Evolutionary conservation across 164 flowering plant genomes (phyloP).

Genomic region (Berberis thunbergii): DNA sequence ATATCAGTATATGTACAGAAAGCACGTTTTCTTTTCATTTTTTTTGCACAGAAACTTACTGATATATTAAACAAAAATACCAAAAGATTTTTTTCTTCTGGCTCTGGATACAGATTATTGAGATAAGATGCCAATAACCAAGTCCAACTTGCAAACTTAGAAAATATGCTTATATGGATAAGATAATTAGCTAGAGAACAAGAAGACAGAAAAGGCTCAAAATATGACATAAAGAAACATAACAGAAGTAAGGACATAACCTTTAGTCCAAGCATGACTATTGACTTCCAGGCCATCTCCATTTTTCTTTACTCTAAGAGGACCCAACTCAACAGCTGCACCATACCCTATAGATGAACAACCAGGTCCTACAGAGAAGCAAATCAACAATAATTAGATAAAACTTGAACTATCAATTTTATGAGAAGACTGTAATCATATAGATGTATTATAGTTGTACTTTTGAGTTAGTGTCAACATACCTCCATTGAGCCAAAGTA

Average conservation of each 20-base stretch:
- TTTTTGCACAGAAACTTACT: no score
- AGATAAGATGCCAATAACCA: no score
- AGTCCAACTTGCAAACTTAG: no score
- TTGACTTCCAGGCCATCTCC: conserved; percentile 45
- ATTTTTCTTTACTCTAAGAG: conserved; percentile 35
- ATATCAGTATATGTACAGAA: no score
- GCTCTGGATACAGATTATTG: no score
- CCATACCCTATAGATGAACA: conserved; percentile 80
- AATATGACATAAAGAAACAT: not conserved
- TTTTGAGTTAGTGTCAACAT: not conserved
- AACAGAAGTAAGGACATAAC: conserved; percentile 12
- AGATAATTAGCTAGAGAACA: not conserved
- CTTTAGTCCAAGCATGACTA: conserved; percentile 50
- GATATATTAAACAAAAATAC: no score
- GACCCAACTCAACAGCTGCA: conserved; percentile 65
- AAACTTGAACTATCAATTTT: not conserved
- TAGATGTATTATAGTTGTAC: not conserved
- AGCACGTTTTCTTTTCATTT: no score
- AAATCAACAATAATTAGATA: not conserved
- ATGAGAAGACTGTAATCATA: not conserved
- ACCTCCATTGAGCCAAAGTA: conserved; percentile 85
- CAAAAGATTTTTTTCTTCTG: no score
- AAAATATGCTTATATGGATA: not conserved
- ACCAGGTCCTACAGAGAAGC: conserved; percentile 53
- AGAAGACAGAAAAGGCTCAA: not conserved